Base-by-base conservation (phyloP, 768 basidiomycete species). In the Pleurotus eryngii region DNA sequence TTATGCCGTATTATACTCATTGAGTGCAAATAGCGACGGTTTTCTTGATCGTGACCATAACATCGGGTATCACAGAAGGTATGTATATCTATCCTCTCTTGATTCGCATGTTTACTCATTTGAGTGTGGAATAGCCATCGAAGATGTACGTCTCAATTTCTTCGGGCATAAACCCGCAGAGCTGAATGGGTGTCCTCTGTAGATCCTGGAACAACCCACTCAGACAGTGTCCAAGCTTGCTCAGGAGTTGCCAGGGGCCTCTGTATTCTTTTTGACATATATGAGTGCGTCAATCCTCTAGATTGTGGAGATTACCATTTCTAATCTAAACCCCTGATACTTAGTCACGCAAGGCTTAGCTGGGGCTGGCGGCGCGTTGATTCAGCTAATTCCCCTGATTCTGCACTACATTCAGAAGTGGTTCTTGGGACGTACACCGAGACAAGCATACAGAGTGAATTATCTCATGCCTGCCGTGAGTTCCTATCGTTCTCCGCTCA, bases 31-130 rank as follows among this genome's bases (percentile, higher is more conserved):
- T 22, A 45, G 42, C n/a, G n/a, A 45, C 67, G 87, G 86, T 58
- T 90, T 90, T 90, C 76, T 73, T 90, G 57, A 79, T 87, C 60
- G 84, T 87, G 43, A 89, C 87, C 2, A 65, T 89, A 46, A 76
- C 80, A 7, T 84, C 84, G 20, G 83, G 84, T 40, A 69, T 89
- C 39, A 80, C 85, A 6, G 64, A 65, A 62, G 68, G 74, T 72
- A 59, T 27, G 67, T 27, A 54, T 47, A 27, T 40, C 18, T 15
- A 30, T 38, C 40, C 49, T n/a, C 12, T 22, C 55, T 11, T 15
- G 18, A 4, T 22, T 42, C 17, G 9, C 15, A n/a, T 24, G 24
- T 42, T 11, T 55, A n/a, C 15, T 45, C 9, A 11, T 35, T 35
- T 35, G 30, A 1, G 30, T 35, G 11, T 35, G 30, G 30, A 35